phyloP scores from a whole-genome alignment of 1,284 basidiomycete genomes.

The Papiliotrema terrestris region DNA sequence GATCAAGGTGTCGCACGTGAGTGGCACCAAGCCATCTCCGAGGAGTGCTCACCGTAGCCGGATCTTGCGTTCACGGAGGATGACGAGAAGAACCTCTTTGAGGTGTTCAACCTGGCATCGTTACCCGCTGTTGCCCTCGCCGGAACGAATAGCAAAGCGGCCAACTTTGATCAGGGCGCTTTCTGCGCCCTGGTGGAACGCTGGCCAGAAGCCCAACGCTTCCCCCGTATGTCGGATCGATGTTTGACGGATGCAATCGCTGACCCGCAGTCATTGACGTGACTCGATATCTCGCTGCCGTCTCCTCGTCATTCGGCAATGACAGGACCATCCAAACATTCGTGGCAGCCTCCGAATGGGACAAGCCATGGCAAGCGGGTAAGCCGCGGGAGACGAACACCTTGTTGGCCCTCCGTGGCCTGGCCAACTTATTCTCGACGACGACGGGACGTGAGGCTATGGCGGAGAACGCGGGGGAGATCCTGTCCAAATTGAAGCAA shows the following conservation, averaged over 20 bases:
- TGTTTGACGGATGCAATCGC: neutral
- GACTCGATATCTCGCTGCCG: conserved; percentile 69
- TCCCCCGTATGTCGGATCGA: conserved; percentile 61
- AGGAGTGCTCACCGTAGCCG: conserved; percentile 51
- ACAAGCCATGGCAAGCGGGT: conserved; percentile 53
- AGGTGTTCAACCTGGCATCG: conserved; percentile 64
- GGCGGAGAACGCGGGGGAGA: conserved; percentile 57
- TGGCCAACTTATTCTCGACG: conserved; percentile 69
- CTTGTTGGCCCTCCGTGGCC: conserved; percentile 72
- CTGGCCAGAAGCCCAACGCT: conserved; percentile 77
- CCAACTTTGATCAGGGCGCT: conserved; percentile 58
- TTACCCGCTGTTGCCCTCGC: conserved; percentile 52
- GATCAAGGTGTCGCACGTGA: conserved; percentile 51
- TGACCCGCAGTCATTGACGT: conserved; percentile 73
- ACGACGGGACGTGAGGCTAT: conserved; percentile 52
- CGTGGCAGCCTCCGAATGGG: conserved; percentile 69
- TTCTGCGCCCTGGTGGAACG: conserved; percentile 65
- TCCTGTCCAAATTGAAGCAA: conserved; percentile 53
- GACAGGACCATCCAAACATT: conserved; percentile 56
- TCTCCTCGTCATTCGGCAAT: conserved; percentile 54
- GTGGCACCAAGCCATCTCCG: conserved; percentile 1
- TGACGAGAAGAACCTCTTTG: conserved; percentile 63
- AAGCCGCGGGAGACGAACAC: conserved; percentile 81
- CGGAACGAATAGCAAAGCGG: conserved; percentile 16
- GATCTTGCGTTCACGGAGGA: conserved; percentile 67